Base-by-base conservation (phyloP, 2,329 filamentous ascomycete genomes). In the Alternaria dauci region DNA sequence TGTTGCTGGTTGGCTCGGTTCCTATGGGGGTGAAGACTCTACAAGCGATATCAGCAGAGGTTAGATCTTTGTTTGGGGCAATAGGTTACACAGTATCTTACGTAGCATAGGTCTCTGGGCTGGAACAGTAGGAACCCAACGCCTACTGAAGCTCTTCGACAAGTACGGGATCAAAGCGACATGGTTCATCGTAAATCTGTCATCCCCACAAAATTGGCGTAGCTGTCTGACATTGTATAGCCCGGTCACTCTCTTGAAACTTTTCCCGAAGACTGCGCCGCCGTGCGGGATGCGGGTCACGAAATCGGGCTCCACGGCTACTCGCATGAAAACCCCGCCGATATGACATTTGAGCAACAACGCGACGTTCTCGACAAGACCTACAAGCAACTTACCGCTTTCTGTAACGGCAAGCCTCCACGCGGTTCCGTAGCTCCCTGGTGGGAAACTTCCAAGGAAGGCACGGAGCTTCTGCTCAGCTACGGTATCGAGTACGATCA, bases 311-410 rank as follows among this genome's bases (percentile, higher is more conserved):
- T 91, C 7, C 90, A 93, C 64, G 90, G 81, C 5, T 93, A 93
- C 78, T 88, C 85, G 0, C 90, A 93, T 70, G 90, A 93, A 73
- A 92, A 93, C 68, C 89, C 90, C 0, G 83, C 82, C 0, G 86
- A 88, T 58, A 91, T 93, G 89, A 90, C 84, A 0, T 74, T 91
- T 1, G 90, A 93, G 72, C 91, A 94, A 78, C 91, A 94, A 75
- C 85, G 85, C 14, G 89, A 91, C 58, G 88, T 94, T 16, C 83
- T 94, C 6, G 88, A 91, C 70, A 91, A 91, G 77, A 92, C 89
- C 18, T 92, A 89, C 73, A 84, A 85, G 23, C 83, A 93, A 76
- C 83, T 93, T 34, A 91, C 87, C 0, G 87, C 89, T 0, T 90
- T 94, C 70, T 86, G 85, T 41, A 75, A 91, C 5, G 76, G 91